Base-by-base conservation (phyloP, 1,284 basidiomycete species). In the Termitomyces sp. region DNA sequence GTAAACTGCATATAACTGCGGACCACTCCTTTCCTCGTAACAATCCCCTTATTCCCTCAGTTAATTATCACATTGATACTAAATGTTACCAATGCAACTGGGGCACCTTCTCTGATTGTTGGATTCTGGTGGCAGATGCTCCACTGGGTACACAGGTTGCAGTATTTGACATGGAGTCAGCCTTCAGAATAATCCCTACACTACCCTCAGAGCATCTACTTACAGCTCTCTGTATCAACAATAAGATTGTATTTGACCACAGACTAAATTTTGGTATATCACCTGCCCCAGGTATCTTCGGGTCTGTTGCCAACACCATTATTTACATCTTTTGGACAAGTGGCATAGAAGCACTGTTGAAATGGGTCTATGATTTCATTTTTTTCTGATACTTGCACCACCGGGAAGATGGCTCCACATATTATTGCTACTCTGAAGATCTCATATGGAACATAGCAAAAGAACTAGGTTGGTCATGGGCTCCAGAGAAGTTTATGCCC, bases 361-460 rank as follows among this genome's bases (percentile, higher is more conserved):
- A 73, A 47, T 76, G 72, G 72, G 73, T 71, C 0, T 65, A 74
- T 48, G 64, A 73, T 51, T 70, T 71, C 43, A 52, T 68, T 0
- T 64, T 69, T 43, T 64, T 69, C 5, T 57, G 58, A 0, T 63
- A 41, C 50, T 55, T 55, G 17, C 40, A 46, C 12, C 28, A 7
- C 1, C 21, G 36, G 3, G 17, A 2, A 3, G 7, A 46, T 26
- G 19, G 45, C 3, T 3, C 44, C 19, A 6, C 31, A 44, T 26
- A 2, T 2, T 64, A 36, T 44, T 5, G 15, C 0, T 65, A 61
- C 39, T 13, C 30, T 13, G 60, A 58, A 8, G 50, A 56, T 2
- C 34, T 58, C 12, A 58, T 66, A 2, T 63, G 63, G 54, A 65
- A 3, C 2, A 8, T 38, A 3, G 34, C 47, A 1, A 2, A 8